Percentiles rank a stretch among this genome's conserved stretches.
These are phyloP conservation scores for Blastomyces emzantsi DNA, from an alignment of 2,329 filamentous ascomycete species.

Conservation along the genomic window DNA sequence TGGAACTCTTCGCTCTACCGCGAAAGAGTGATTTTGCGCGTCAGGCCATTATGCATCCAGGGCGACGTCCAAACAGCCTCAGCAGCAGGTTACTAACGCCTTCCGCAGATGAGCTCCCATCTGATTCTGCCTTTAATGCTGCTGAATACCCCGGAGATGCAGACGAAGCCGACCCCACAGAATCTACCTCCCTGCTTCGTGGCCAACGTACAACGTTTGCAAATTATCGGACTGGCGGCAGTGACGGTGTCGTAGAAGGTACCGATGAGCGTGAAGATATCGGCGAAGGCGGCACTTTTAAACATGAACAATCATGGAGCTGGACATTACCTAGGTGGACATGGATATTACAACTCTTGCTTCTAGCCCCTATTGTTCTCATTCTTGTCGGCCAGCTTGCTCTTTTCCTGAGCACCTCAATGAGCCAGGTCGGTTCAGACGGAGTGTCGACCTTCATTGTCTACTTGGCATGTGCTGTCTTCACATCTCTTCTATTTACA, in stretches of 20 bases:
- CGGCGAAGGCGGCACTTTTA: constrained; percentile 43
- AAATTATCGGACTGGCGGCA: constrained; percentile 40
- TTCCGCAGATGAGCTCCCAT: constrained; percentile 31
- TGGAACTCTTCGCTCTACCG: constrained; percentile 70
- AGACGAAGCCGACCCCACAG: constrained; percentile 38
- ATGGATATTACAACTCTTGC: constrained; percentile 78
- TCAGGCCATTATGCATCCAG: constrained; percentile 40
- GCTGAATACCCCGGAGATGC: constrained; percentile 21
- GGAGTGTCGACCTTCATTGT: constrained; percentile 63
- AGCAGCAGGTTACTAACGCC: constrained; percentile 37
- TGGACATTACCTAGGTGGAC: constrained; percentile 67
- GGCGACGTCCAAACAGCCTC: constrained; percentile 21
- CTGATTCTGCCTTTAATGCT: constrained; percentile 15
- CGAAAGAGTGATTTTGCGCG: constrained; percentile 61
- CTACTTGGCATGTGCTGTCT: constrained; percentile 58
- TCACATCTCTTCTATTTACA: constrained; percentile 63
- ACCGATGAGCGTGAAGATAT: constrained; percentile 22
- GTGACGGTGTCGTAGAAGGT: constrained; percentile 22
- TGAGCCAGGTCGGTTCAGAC: constrained; percentile 76
- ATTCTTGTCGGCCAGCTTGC: constrained; percentile 69
- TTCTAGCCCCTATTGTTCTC: constrained; percentile 68
- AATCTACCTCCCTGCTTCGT: constrained; percentile 50
- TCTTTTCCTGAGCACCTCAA: constrained; percentile 60
- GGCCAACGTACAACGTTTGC: constrained; percentile 47
- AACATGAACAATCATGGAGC: constrained; percentile 79